Conservation (phyloP, 768 basidiomycete species). For the Collybia sp. region DNA sequence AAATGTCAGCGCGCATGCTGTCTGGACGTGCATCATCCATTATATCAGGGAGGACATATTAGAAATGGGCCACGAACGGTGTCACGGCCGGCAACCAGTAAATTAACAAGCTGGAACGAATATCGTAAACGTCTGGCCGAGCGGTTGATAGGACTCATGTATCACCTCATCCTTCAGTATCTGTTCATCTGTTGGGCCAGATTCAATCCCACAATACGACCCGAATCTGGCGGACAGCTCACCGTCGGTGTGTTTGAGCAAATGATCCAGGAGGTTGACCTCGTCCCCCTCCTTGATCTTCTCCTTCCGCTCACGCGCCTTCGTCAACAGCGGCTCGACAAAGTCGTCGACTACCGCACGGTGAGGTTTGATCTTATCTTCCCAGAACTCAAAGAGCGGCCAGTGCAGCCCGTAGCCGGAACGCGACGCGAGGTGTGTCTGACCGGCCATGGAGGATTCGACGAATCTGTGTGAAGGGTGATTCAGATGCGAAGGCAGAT, state of each 20-base stretch:
- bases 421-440: conserved; percentile 34
- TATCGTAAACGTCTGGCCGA: not conserved
- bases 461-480: conserved; percentile 38
- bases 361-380: conserved; percentile 38
- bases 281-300: conserved; percentile 14
- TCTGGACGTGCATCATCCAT: conserved; percentile 18
- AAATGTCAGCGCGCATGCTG: conserved; percentile 48
- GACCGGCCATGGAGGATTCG: conserved; percentile 45
- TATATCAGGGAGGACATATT: not conserved
- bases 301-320: conserved; percentile 36
- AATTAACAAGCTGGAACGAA: conserved; percentile 23
- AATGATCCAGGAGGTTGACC: conserved; percentile 44
- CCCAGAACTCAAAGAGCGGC: conserved; percentile 50
- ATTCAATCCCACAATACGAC: conserved; percentile 6
- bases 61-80: conserved; percentile 19
- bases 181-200: not conserved
- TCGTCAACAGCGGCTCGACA: conserved; percentile 46
- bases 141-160: no score
- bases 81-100: conserved; percentile 40
- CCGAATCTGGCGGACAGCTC: conserved; percentile 3
- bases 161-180: conserved; percentile 17
- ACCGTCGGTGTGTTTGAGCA: conserved; percentile 54
- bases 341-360: conserved; percentile 46
- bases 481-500: conserved; percentile 9
- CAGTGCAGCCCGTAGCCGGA: conserved; percentile 37